These are phyloP conservation scores for Boletus sp. DNA, from an alignment of 768 basidiomycete species.

Conservation along the genomic window DNA sequence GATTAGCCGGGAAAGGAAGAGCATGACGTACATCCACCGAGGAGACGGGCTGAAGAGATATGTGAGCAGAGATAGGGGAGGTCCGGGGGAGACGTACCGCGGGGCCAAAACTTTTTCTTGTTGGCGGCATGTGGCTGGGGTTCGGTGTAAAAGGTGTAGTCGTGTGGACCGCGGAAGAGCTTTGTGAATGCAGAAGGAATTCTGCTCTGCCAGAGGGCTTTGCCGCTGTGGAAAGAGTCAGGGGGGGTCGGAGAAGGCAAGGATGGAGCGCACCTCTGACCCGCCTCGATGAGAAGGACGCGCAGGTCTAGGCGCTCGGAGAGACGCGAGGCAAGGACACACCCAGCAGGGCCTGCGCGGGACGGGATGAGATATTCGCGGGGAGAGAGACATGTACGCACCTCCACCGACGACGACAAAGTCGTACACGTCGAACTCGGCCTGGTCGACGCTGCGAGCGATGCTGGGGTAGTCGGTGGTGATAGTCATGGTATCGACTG, in stretches of 20 bases:
- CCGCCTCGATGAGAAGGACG: constrained; percentile 40
- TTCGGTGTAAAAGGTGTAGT: constrained; percentile 56
- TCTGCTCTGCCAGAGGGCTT: constrained; percentile 37
- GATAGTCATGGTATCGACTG: background rate
- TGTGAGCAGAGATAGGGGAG: background rate
- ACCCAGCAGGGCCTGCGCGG: constrained; percentile 43
- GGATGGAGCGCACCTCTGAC: constrained; percentile 44
- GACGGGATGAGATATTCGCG: background rate
- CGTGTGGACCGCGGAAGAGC: constrained; percentile 46
- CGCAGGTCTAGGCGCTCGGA: constrained; percentile 35
- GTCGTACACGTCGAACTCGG: constrained; percentile 39
- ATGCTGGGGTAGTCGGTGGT: background rate
- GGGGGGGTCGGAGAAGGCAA: no score
- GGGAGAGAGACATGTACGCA: constrained; percentile 9
- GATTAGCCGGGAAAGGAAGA: background rate
- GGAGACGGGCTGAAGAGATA: constrained; percentile 55
- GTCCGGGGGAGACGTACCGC: constrained; percentile 45
- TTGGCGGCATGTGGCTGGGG: constrained; percentile 51
- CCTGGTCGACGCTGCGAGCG: constrained; percentile 2
- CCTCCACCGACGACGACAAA: constrained; percentile 58
- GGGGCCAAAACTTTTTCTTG: constrained; percentile 57
- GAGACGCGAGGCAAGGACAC: constrained; percentile 44
- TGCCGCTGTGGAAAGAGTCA: constrained; percentile 37
- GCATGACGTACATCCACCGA: constrained; percentile 66
- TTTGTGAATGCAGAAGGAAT: constrained; percentile 43